These are phyloP conservation scores for Ashbya aceris DNA, from an alignment of 1,139 yeast species.

Conservation along the genomic window DNA sequence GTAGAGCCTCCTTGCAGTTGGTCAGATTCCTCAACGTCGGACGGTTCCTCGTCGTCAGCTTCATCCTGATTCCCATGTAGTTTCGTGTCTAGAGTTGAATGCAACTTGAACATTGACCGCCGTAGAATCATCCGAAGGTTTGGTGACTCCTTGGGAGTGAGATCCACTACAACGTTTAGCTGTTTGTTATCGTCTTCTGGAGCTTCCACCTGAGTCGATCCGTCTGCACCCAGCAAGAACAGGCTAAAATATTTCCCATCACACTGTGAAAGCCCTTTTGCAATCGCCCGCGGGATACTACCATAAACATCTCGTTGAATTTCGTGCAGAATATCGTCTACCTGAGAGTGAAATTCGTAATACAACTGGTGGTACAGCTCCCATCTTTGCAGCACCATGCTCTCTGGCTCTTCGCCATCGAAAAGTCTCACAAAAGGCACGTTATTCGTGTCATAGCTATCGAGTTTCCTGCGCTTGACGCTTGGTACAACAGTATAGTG, in stretches of 20 bases:
- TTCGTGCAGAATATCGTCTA: constrained; percentile 22
- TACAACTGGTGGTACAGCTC: constrained; percentile 27
- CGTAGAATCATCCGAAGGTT: constrained; percentile 30
- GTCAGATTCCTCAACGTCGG: constrained; percentile 4
- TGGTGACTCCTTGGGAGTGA: constrained; percentile 30
- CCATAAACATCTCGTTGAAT: constrained; percentile 23
- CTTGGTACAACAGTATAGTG: constrained; percentile 20
- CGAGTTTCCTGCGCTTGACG: constrained; percentile 7
- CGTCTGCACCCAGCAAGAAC: constrained; percentile 28
- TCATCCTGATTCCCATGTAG: constrained; percentile 7
- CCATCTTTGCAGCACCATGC: constrained; percentile 31
- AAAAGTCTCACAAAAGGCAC: constrained; percentile 33
- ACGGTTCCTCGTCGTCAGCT: constrained; percentile 4
- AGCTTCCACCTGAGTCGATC: constrained; percentile 22
- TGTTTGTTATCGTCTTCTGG: constrained; percentile 13
- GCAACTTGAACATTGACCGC: constrained; percentile 28
- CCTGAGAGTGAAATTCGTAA: constrained; percentile 26
- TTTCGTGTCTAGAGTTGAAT: constrained; percentile 19
- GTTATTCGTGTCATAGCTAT: constrained; percentile 5
- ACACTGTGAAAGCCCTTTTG: constrained; percentile 5
- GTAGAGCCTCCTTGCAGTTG: constrained; percentile 8
- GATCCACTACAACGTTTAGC: constrained; percentile 20
- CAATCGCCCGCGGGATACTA: constrained; percentile 20
- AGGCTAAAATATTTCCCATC: constrained; percentile 18
- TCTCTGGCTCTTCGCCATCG: constrained; percentile 32